These are phyloP conservation scores for Aplosporella prunicola DNA, from an alignment of 2,329 filamentous ascomycete genomes.

Conservation along the genomic window DNA sequence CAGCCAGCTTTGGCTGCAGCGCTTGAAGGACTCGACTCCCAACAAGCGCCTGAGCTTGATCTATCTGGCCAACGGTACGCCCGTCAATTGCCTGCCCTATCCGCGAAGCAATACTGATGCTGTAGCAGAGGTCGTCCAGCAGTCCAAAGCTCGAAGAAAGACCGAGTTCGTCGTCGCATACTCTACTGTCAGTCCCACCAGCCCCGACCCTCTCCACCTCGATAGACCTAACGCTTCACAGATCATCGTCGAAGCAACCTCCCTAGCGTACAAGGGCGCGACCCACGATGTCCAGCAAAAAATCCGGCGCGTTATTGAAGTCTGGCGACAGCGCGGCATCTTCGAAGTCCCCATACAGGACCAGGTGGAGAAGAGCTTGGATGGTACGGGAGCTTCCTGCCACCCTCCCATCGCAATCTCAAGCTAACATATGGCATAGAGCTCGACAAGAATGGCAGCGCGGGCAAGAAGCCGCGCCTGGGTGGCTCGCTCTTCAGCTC, in stretches of 20 bases:
- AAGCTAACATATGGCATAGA: constrained; percentile 28
- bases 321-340: constrained; percentile 80
- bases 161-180: constrained; percentile 89
- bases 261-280: constrained; percentile 83
- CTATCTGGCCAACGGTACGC: constrained; percentile 86
- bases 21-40: constrained; percentile 76
- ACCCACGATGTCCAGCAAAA: constrained; percentile 80
- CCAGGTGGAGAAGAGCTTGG: constrained; percentile 68
- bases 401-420: neutral
- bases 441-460: constrained; percentile 43
- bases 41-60: constrained; percentile 82
- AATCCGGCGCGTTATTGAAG: constrained; percentile 79
- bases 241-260: constrained; percentile 82
- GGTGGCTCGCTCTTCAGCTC: constrained; percentile 64
- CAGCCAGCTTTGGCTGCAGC: constrained; percentile 82
- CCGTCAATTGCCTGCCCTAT: neutral
- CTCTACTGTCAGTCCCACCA: constrained; percentile 51
- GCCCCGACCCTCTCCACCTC: neutral
- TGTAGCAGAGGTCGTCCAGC: constrained; percentile 76
- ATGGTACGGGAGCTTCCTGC: constrained; percentile 58
- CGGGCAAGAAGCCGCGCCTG: constrained; percentile 46
- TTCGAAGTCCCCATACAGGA: constrained; percentile 74
- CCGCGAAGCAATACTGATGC: constrained; percentile 1
- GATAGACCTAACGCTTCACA: constrained; percentile 15
- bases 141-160: constrained; percentile 86